A percentile compares a stretch with the other conserved stretches of the same genome.
phyloP scores from a whole-genome alignment of 169 alveolate genomes.

The Perkinsus chesapeaki region DNA sequence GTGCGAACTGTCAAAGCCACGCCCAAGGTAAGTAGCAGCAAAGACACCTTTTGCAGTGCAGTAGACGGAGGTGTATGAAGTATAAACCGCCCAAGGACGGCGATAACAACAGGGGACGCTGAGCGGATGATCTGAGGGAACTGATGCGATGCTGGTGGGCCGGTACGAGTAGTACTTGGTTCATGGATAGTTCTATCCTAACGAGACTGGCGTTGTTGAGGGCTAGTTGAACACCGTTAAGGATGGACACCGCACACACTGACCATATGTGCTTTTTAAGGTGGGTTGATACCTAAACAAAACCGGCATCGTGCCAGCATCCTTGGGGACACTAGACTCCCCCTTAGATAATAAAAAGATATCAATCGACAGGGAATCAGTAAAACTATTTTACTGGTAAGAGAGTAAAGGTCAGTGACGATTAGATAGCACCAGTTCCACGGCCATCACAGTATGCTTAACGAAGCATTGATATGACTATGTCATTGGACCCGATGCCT shows the following conservation, averaged over 20 bases:
- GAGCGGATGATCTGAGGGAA: neutral
- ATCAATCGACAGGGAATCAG: too few species aligned
- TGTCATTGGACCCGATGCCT: too few species aligned
- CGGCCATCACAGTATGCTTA: too few species aligned
- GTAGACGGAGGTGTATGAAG: neutral
- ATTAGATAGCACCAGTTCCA: too few species aligned
- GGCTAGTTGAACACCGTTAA: neutral
- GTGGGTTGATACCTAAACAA: neutral
- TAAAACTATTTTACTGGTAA: too few species aligned
- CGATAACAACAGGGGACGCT: neutral
- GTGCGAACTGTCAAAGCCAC: neutral
- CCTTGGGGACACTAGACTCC: neutral
- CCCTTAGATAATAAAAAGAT: too few species aligned
- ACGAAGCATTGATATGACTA: too few species aligned
- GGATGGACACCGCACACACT: neutral
- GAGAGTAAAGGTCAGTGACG: too few species aligned
- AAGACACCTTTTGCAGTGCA: neutral
- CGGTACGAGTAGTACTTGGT: neutral
- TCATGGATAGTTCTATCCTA: neutral
- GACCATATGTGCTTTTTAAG: neutral
- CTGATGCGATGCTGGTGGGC: neutral
- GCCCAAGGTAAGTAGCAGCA: neutral
- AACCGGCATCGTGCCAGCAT: too few species aligned
- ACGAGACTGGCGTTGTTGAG: neutral
- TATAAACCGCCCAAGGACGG: neutral